Base-by-base conservation (phyloP, 352 stramenopile genomes). In the Phytophthora sp. region DNA sequence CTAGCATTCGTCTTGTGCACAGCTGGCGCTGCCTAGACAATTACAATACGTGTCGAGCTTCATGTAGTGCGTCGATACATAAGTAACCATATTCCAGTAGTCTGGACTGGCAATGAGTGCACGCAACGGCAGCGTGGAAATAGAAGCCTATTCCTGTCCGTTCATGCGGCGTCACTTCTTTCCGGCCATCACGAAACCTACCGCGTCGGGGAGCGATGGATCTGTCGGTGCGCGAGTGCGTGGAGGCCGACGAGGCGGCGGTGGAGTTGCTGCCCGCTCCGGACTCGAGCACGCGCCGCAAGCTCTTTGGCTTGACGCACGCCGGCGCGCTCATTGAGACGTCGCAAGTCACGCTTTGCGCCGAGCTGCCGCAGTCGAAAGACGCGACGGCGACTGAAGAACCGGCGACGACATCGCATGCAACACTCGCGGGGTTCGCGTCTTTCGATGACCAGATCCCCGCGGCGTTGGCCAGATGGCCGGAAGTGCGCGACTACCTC, bases 401-500 rank as follows among this genome's bases (percentile, higher is more conserved):
- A 37, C 13, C 13, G 24, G 8, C 39, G 18, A 20, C 18, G 41
- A 23, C 32, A 7, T 17, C 13, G 23, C 20, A 34, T 24, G 41
- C 17, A n/a, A 74, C 54, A 28, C 23, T 77, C 8, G 63, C 84
- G 2, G 84, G 69, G 10, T 92, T 92, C 30, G 76, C 81, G 11
- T 79, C 77, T 11, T 87, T 92, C 21, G 82, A 91, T 32, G 76
- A 89, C 48, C 71, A 82, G 18, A 43, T 90, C 4, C 76, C 84
- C 0, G 52, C 69, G 7, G 59, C 57, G 9, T 52, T 92, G 12
- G 62, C 66, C 15, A 73, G 66, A 11, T 88, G 76, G 78, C 51
- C 76, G 0, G 82, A 92, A 62, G 82, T 84, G 11, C 82, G 69
- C 39, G 78, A 88, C 35, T 92, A 92, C 48, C 57, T 92, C 15